Evolutionary conservation across 2,329 filamentous ascomycete genomes (phyloP).

Genomic region (Nothomitra cinnamomea): DNA sequence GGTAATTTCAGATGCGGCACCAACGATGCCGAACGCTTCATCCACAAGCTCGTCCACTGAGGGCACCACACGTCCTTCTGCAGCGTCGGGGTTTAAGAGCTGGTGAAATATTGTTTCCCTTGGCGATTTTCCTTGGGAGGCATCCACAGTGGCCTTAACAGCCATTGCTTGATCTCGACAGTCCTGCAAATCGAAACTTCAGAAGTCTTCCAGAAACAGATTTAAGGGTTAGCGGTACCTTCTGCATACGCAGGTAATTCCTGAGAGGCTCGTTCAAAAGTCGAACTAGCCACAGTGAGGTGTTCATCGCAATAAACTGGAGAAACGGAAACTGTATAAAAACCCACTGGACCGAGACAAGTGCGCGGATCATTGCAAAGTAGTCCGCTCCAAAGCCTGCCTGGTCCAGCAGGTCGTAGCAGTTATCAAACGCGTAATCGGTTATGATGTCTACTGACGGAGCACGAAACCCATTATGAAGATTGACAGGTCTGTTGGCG

Average conservation of each 20-base stretch:
- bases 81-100: constrained; percentile 12
- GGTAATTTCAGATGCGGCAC: background rate
- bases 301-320: background rate
- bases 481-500: background rate
- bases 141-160: constrained; percentile 6
- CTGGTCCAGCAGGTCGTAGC: constrained; percentile 13
- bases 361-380: background rate
- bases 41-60: constrained; percentile 6
- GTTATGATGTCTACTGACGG: constrained; percentile 15
- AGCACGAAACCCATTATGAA: constrained; percentile 13
- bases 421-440: constrained; percentile 15
- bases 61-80: constrained; percentile 8
- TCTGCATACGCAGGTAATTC: background rate
- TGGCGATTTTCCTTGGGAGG: constrained; percentile 6
- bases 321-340: background rate
- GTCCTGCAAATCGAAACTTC: background rate
- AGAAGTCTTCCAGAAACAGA: too few relatives aligned
- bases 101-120: constrained; percentile 16
- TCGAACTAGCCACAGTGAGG: background rate
- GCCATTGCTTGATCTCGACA: background rate
- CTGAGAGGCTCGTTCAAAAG: background rate
- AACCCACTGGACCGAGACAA: background rate
- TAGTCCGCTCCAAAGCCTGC: constrained; percentile 9
- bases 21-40: background rate
- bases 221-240: background rate